Base-by-base conservation (phyloP, 441 rosid genomes). In the Euphorbia neoarborescens region DNA sequence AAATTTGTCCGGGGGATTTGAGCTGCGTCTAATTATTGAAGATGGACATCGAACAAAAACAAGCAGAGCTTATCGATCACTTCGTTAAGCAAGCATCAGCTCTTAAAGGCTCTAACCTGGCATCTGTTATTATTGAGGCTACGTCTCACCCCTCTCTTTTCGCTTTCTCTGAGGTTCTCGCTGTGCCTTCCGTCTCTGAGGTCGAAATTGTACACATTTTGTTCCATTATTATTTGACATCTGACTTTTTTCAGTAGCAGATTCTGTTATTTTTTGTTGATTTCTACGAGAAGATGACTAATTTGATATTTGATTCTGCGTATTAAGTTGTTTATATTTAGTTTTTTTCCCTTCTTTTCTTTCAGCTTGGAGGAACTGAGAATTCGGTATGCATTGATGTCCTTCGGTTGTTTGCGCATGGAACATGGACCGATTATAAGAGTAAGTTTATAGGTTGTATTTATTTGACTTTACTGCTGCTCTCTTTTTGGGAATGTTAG, bases 141-240 rank as follows among this genome's bases (percentile, higher is more conserved):
- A 92, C 99, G 35, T 90, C 98, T 69, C 86, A 92, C 69, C 92
- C 96, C 32, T 90, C 84, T 19, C 98, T 94, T 58, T 94, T 94
- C 70, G 97, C 96, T 66, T 94, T 90, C 88, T 92, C 98, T 25
- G 99, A 94, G 90, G 90, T 94, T 84, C 90, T 94, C 77, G 84
- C 88, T 25, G 86, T 86, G 15, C 93, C 93, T 27, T 76, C 56
- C 65, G 78, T 92, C 67, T 74, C 81, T 62, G 80, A 89, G 92
- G 99, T 89, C 62, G 34, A 66, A 32, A 24, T 17, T 38, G 15
- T 40, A 32, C 56, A 1, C 38, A 24, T 56, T n/a, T n/a, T n/a
- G n/a, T n/a, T n/a, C n/a, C 6, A 25, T 27, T 24, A 28, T 1
- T 56, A 4, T 15, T 51, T 44, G 42, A 5, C 1, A 10, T 25